phyloP scores from a whole-genome alignment of 2,329 filamentous ascomycete genomes.

The Ramichloridium luteum region DNA sequence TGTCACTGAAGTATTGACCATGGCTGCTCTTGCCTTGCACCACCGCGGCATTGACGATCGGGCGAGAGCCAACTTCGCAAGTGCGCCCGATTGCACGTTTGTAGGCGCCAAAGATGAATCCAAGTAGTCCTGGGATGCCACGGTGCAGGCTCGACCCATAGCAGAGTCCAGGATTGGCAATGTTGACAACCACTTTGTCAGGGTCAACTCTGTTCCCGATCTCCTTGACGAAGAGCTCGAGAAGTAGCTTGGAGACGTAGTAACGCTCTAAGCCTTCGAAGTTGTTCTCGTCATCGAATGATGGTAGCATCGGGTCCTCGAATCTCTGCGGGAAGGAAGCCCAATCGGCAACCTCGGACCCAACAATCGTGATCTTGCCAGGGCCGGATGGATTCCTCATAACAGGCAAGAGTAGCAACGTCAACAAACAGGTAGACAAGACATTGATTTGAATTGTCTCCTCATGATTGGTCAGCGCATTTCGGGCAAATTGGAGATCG shows the following conservation, averaged over 20 bases:
- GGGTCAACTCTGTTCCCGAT: slow-evolving; percentile 4
- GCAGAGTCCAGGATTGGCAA: slow-evolving; percentile 8
- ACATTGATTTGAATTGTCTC: slow-evolving; percentile 45
- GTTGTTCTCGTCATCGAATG: slow-evolving; percentile 4
- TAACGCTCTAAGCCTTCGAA: slow-evolving; percentile 5
- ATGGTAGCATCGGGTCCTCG: slow-evolving; percentile 4
- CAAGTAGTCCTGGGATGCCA: slow-evolving; percentile 3
- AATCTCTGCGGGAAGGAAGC: neutral
- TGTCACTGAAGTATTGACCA: slow-evolving; percentile 7
- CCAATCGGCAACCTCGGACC: slow-evolving; percentile 2
- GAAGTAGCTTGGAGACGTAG: slow-evolving; percentile 7
- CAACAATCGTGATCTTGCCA: slow-evolving; percentile 6
- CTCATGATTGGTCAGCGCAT: slow-evolving; percentile 16
- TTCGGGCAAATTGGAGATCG: slow-evolving; percentile 15
- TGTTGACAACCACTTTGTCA: slow-evolving; percentile 6
- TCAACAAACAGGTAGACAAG: slow-evolving; percentile 43
- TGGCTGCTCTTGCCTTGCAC: slow-evolving; percentile 8
- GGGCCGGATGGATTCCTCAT: slow-evolving; percentile 9
- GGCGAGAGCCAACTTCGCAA: slow-evolving; percentile 5
- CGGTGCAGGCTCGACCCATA: slow-evolving; percentile 5
- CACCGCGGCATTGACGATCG: slow-evolving; percentile 7
- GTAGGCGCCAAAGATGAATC: slow-evolving; percentile 3
- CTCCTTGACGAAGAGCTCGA: slow-evolving; percentile 6
- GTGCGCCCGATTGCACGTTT: slow-evolving; percentile 4
- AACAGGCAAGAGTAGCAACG: slow-evolving; percentile 35